Percentiles rank a stretch among this genome's conserved stretches.
Evolutionary conservation across 1,284 basidiomycete genomes (phyloP).

Genomic region (Fomitopsis schrenkii): DNA sequence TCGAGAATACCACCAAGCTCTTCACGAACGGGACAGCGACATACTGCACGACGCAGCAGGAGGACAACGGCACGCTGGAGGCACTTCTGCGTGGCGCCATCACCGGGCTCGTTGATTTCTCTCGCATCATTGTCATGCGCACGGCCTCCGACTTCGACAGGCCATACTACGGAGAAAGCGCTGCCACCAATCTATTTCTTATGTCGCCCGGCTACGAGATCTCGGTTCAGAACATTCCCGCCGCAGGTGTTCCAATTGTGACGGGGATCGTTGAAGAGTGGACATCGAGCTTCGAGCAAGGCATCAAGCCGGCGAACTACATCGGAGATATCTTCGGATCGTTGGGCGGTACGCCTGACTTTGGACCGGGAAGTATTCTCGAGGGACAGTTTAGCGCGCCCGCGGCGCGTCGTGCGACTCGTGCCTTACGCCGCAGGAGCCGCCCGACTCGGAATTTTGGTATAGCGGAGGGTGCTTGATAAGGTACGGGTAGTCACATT

Average conservation of each 20-base stretch:
- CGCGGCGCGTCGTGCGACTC: no score
- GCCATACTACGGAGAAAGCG: constrained; percentile 26
- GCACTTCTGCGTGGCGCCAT: constrained; percentile 37
- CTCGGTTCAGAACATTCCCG: constrained; percentile 24
- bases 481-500: no score
- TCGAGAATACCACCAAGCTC: constrained; percentile 37
- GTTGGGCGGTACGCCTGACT: constrained; percentile 1
- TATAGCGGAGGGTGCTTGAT: no score
- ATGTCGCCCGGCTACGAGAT: constrained; percentile 18
- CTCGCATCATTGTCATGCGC: constrained; percentile 41
- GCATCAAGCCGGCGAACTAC: constrained; percentile 27
- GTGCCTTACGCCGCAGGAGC: no score
- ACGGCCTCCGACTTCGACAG: constrained; percentile 43
- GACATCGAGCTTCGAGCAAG: constrained; percentile 21
- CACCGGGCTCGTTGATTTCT: constrained; percentile 38
- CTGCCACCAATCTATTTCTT: constrained; percentile 18
- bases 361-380: neutral
- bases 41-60: constrained; percentile 44
- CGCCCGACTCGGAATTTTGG: no score
- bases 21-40: constrained; percentile 34
- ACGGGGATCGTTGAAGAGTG: constrained; percentile 27
- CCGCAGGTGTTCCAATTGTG: constrained; percentile 28
- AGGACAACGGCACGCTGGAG: constrained; percentile 46
- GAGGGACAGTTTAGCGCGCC: no score
- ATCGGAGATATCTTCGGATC: constrained; percentile 25